Evolutionary conservation across 495 filamentous ascomycete species (phyloP).

Genomic region (Tuber melanosporum): DNA sequence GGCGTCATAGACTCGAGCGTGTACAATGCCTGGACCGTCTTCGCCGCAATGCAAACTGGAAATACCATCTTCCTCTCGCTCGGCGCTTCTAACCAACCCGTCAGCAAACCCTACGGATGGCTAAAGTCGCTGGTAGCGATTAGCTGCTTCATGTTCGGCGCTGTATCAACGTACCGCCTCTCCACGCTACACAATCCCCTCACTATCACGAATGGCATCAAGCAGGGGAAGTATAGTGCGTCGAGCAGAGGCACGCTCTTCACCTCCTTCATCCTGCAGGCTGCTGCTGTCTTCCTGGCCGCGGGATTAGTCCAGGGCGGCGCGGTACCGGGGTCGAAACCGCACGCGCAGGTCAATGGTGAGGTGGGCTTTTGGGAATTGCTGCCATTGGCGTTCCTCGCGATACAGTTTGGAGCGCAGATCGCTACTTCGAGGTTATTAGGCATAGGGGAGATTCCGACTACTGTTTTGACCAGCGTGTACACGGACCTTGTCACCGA

Average conservation of each 20-base stretch:
- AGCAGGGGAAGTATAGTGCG: neutral
- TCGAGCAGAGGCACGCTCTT: neutral
- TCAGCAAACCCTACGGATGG: constrained; percentile 54
- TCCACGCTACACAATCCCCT: constrained; percentile 7
- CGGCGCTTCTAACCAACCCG: constrained; percentile 52
- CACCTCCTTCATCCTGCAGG: constrained; percentile 3
- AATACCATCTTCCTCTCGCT: constrained; percentile 65
- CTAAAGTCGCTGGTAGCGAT: constrained; percentile 60
- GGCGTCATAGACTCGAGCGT: constrained; percentile 57
- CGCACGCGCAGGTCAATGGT: neutral
- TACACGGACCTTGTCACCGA: constrained; percentile 63
- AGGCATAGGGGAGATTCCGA: constrained; percentile 63
- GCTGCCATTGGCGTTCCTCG: constrained; percentile 57
- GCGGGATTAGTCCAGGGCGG: neutral
- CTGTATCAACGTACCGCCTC: constrained; percentile 41
- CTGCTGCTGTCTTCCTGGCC: neutral
- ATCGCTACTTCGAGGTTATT: constrained; percentile 60
- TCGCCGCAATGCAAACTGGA: constrained; percentile 60
- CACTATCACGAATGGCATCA: neutral
- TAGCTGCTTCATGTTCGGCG: constrained; percentile 52
- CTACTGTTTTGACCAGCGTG: constrained; percentile 64
- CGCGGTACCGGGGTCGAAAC: neutral
- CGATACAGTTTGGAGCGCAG: constrained; percentile 65
- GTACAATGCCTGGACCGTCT: constrained; percentile 58
- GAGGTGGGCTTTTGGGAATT: constrained; percentile 44